Base-by-base conservation (phyloP, 352 stramenopile genomes). In the Stramenopiles sp. region DNA sequence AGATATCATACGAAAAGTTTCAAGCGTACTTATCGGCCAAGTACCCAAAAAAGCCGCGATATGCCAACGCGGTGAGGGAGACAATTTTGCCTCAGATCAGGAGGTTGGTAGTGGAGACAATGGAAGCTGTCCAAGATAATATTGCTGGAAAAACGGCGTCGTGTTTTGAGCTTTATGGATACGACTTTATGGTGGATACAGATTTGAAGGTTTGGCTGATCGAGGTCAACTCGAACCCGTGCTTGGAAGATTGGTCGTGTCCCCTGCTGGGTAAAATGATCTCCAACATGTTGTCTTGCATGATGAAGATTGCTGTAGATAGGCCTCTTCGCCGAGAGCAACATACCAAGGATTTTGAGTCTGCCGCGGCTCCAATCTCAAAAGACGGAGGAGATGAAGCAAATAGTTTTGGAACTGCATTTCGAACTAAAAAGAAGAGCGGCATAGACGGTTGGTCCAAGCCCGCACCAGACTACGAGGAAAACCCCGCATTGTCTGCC, bases 201-300 rank as follows among this genome's bases (percentile, higher is more conserved):
- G 71, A 78, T 33, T 78, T 78, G 71, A 78, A 78, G 8, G 71
- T 78, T 31, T 78, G 71, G 30, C 8, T 78, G 30, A 78, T 78
- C 14, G 71, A 78, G 22, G 71, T 78, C 1, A 78, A 78, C 22
- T 78, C 71, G 4, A 78, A 78, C 22, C 71, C 71, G 22, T 78
- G 71, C 71, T 78, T 78, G 71, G 71, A 78, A 33, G 71, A 78
- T 78, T 78, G 71, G 71, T 78, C 30, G 30, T 78, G 30, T 78
- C 71, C 71, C 4, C 22, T 78, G 8, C 14, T 78, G 14, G 71
- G 71, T 33, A 78, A 33, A 31, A 78, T 78, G 71, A 78, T 78
- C 4, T 78, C 71, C 14, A 78, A 33, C 22, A 78, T 78, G 71
- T 78, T 78, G 71, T 4, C 30, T 14, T 33, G 71, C 8, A 78